A percentile compares a stretch with the other conserved stretches of the same genome.
Conservation (phyloP, 129 eudicot species). For the Saussurea involucrata region DNA sequence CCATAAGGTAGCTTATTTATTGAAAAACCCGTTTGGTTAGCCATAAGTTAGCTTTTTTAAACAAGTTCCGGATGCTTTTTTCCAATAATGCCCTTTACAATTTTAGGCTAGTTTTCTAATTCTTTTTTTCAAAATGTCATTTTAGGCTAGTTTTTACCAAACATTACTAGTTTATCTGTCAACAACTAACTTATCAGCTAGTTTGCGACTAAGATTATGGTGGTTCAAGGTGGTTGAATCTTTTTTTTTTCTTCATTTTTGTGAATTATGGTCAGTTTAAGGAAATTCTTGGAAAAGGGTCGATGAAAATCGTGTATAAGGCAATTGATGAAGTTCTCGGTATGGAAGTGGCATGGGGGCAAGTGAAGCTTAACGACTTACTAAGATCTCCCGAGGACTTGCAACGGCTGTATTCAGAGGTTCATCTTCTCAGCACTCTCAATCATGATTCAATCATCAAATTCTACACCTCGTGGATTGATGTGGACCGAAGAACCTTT, state of each 20-base stretch:
- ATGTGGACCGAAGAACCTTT: constrained; percentile 67
- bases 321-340: constrained; percentile 83
- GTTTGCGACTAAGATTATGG: background rate
- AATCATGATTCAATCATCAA: constrained; percentile 63
- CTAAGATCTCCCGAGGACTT: constrained; percentile 73
- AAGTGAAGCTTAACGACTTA: constrained; percentile 56
- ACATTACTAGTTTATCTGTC: background rate
- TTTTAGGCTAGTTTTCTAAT: too few species aligned
- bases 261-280: constrained; percentile 41
- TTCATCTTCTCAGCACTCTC: constrained; percentile 79
- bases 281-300: constrained; percentile 79
- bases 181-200: background rate
- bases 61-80: background rate
- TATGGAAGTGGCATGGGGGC: constrained; percentile 96
- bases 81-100: background rate
- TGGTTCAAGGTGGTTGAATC: constrained; percentile 1
- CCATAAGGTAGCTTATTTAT: background rate
- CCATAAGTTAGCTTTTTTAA: background rate
- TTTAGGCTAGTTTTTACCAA: background rate
- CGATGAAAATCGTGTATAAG: constrained; percentile 80
- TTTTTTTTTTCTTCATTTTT: background rate
- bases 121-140: background rate
- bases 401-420: constrained; percentile 81
- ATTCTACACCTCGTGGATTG: constrained; percentile 86
- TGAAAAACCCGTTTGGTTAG: background rate